A percentile compares a stretch with the other conserved stretches of the same genome.
These are phyloP conservation scores for Nicotiana undulata DNA, from an alignment of 257 asterid genomes.

Conservation along the genomic window DNA sequence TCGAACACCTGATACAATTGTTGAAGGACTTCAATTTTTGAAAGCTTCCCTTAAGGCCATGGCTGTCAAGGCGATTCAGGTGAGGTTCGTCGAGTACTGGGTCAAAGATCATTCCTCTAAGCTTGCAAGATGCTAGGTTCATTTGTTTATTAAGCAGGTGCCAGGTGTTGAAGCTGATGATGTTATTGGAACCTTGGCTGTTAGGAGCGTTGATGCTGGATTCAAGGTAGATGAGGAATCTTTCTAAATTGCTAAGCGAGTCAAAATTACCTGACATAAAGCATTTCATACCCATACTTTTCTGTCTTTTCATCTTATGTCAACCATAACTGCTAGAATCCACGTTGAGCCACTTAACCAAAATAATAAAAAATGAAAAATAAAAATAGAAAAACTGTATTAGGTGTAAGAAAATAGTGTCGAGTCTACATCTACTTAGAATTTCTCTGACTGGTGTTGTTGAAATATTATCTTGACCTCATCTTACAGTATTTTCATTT, in stretches of 20 bases:
- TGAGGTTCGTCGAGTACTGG: conserved; percentile 16
- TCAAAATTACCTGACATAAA: background rate
- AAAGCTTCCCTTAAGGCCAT: conserved; percentile 94
- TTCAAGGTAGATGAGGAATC: conserved; percentile 50
- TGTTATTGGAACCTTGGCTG: conserved; percentile 93
- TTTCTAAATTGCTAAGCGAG: background rate
- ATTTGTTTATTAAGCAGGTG: conserved; percentile 50
- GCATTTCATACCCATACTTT: background rate
- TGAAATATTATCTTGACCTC: background rate
- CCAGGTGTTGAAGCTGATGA: conserved; percentile 99
- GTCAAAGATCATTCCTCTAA: conserved; percentile 3
- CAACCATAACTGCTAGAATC: background rate
- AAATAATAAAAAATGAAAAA: background rate
- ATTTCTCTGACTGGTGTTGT: background rate
- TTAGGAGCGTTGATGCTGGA: conserved; percentile 75
- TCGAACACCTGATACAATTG: conserved; percentile 95
- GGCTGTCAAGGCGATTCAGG: conserved; percentile 97
- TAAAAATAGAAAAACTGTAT: background rate
- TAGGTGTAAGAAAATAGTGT: background rate
- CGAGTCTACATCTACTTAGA: background rate
- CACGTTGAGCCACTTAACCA: background rate
- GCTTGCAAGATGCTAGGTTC: background rate
- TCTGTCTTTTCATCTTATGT: background rate
- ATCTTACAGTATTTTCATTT: background rate
- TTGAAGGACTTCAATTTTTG: conserved; percentile 94